Evolutionary conservation across 805 yeast species (phyloP).

Genomic region (Candida sakaeoensis): DNA sequence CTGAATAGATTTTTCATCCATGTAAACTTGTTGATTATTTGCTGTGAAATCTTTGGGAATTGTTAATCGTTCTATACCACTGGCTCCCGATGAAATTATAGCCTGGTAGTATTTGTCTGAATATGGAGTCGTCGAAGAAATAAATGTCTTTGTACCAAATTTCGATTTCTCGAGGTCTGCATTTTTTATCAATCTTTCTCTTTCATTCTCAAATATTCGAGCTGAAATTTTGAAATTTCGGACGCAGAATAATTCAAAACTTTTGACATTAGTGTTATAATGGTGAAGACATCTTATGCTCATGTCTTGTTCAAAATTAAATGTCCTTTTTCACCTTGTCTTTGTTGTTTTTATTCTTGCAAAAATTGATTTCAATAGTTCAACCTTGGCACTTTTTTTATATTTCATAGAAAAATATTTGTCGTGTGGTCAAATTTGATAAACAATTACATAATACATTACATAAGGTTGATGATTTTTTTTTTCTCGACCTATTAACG

Average conservation of each 20-base stretch:
- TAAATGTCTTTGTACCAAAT: neutral
- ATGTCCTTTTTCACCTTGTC: too few relatives aligned
- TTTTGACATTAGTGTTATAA: neutral
- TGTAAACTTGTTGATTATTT: conserved; percentile 45
- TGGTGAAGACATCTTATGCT: neutral
- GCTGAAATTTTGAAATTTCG: neutral
- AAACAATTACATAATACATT: neutral
- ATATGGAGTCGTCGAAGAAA: conserved; percentile 12
- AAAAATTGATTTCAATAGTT: too few relatives aligned
- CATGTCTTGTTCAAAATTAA: neutral
- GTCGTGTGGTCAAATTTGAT: conserved; percentile 1
- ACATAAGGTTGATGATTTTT: neutral
- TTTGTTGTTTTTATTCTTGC: too few relatives aligned
- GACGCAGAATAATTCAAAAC: neutral
- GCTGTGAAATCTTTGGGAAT: conserved; percentile 53
- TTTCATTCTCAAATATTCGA: neutral
- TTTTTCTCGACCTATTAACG: neutral
- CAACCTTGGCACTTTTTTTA: too few relatives aligned
- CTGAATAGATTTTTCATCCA: conserved; percentile 27
- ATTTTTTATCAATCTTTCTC: neutral
- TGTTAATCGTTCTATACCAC: conserved; percentile 20
- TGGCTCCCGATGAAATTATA: conserved; percentile 22
- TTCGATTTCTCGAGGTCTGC: neutral
- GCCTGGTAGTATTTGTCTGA: conserved; percentile 25
- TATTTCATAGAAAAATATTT: too few relatives aligned